Base-by-base conservation (phyloP, 139 green algal genomes). In the Asterochloris erici region DNA sequence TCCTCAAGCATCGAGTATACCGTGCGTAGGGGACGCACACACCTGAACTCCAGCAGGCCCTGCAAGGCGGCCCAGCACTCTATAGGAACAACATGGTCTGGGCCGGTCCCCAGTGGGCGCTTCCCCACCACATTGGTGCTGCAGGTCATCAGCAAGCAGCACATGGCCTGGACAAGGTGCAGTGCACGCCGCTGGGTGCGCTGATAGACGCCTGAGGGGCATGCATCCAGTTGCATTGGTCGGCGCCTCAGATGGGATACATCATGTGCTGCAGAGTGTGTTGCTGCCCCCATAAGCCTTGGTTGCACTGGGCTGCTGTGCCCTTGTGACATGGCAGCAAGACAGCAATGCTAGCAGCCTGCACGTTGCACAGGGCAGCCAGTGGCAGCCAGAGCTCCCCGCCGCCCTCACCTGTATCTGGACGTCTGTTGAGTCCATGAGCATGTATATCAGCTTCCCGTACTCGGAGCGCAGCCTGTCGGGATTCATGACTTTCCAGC, bases 401-500 rank as follows among this genome's bases (percentile, higher is more conserved):
- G 13, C 19, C 14, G 19, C 12, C 63, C 63, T 14, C 17, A 86
- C 83, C 78, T 84, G 86, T 70, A 93, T 84, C 9, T 84, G 62
- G n/a, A 73, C 38, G 61, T 92, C 83, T 47, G 86, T 38, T 13
- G 80, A 77, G 54, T 98, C 95, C 91, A 94, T 94, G 28, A 97
- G 90, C 86, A 96, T 85, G 87, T 96, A 97, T 21, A 94, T 63
- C 62, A 97, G 89, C 90, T 96, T 97, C 79, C 96, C 95, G 87
- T 97, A 98, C 74, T 96, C 94, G 63, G 85, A 86, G 21, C 96
- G 91, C 96, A 99, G 98, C 76, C 96, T 96, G 75, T 99, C 95
- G 0, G 94, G 95, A 85, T 98, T 98, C 90, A 97, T 95, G 83
- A 98, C 93, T 88, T 98, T 98, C 89, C 96, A 95, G 26, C 96